Percentiles rank a stretch among this genome's conserved stretches.
Conservation (phyloP, 2,329 filamentous ascomycete species). For the Periglandula ipomoeae region DNA sequence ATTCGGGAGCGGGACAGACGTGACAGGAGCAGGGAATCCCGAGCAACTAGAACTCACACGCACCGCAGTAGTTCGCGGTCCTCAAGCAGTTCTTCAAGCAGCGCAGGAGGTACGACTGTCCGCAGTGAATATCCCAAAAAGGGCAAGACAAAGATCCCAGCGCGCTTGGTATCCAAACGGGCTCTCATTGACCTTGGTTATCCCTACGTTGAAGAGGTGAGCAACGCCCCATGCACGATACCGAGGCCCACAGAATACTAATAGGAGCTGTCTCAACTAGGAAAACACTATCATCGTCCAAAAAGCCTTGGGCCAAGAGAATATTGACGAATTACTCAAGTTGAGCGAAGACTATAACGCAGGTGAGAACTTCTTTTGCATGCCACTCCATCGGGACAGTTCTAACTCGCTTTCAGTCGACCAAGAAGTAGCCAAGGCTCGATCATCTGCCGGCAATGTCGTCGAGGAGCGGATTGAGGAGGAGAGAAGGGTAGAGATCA, state of each 20-base stretch:
- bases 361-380: slow-evolving; percentile 25
- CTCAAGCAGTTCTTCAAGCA: slow-evolving; percentile 37
- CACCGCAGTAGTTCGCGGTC: slow-evolving; percentile 34
- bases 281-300: slow-evolving; percentile 73
- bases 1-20: slow-evolving; percentile 39
- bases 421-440: slow-evolving; percentile 33
- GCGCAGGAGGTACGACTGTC: slow-evolving; percentile 39
- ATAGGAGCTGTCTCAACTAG: slow-evolving; percentile 29
- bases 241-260: neutral
- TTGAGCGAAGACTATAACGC: slow-evolving; percentile 70
- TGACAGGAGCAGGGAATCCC: slow-evolving; percentile 29
- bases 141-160: slow-evolving; percentile 84
- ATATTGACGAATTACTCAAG: slow-evolving; percentile 83
- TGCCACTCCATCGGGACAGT: neutral
- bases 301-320: slow-evolving; percentile 77
- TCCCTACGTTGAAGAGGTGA: slow-evolving; percentile 76
- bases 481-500: slow-evolving; percentile 18
- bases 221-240: slow-evolving; percentile 17
- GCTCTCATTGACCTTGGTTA: slow-evolving; percentile 80
- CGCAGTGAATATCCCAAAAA: slow-evolving; percentile 64
- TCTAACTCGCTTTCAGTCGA: slow-evolving; percentile 26
- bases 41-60: slow-evolving; percentile 27
- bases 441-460: slow-evolving; percentile 37
- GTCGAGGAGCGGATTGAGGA: slow-evolving; percentile 37
- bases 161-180: slow-evolving; percentile 66